These are phyloP conservation scores for Trebouxia sp. DNA, from an alignment of 139 green algal species.

Conservation along the genomic window DNA sequence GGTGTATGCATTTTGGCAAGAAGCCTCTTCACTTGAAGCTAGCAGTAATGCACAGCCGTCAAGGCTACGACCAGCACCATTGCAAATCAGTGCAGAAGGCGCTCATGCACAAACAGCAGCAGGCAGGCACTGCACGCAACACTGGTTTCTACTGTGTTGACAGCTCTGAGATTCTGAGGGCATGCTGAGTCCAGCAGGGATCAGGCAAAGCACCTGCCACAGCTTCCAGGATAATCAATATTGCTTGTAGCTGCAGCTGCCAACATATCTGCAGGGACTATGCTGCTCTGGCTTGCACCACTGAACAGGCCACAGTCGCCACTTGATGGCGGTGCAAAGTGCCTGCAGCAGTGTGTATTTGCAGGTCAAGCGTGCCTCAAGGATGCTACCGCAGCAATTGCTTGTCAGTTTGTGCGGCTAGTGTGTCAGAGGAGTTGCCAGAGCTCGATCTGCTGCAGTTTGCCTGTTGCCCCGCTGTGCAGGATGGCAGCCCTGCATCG, in stretches of 20 bases:
- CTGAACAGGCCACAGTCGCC: neutral
- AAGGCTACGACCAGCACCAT: too few species aligned
- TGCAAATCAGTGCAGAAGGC: too few species aligned
- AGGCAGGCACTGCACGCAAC: too few species aligned
- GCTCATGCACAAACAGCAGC: too few species aligned
- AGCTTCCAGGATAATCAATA: conserved; percentile 38
- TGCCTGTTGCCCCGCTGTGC: too few species aligned
- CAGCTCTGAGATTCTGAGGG: neutral
- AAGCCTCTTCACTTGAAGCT: too few species aligned
- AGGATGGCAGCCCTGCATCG: too few species aligned
- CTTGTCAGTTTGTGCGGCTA: neutral
- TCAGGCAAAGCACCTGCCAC: conserved; percentile 21
- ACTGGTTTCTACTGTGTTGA: too few species aligned
- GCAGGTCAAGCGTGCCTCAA: neutral
- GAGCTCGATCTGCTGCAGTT: too few species aligned
- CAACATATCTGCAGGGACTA: neutral
- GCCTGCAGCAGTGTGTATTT: neutral
- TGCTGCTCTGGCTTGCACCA: neutral
- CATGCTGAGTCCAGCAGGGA: neutral
- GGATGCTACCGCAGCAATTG: neutral
- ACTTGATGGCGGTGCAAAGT: neutral
- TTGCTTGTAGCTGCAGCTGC: conserved; percentile 33
- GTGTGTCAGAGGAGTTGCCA: too few species aligned
- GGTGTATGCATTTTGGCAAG: too few species aligned
- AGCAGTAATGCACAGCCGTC: too few species aligned